phyloP scores from a whole-genome alignment of 176 grass and related monocot species.

The Saccharum officinarum region DNA sequence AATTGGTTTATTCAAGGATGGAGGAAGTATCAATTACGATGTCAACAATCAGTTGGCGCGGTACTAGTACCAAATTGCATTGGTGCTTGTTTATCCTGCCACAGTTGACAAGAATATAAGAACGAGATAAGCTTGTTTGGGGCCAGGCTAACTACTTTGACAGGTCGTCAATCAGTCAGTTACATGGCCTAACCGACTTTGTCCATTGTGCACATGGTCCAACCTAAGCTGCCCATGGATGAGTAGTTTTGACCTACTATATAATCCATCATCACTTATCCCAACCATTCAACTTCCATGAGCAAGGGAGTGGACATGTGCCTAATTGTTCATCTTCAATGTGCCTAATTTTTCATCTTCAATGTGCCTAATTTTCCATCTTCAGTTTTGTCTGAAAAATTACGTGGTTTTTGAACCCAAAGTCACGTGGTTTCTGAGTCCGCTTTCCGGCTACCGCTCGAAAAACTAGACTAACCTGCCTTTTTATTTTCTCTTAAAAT shows the following conservation, averaged over 20 bases:
- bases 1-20: too few species aligned
- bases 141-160: slow-evolving; percentile 21
- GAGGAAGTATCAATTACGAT: background rate
- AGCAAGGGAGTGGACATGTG: slow-evolving; percentile 11
- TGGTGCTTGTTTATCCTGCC: background rate
- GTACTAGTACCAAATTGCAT: background rate
- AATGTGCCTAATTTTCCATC: slow-evolving; percentile 11
- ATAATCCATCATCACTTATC: background rate
- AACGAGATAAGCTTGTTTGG: slow-evolving; percentile 12
- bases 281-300: slow-evolving; percentile 9
- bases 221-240: background rate
- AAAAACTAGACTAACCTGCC: too few species aligned
- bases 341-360: background rate
- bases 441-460: too few species aligned
- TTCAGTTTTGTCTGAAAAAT: background rate
- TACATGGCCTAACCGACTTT: slow-evolving; percentile 29
- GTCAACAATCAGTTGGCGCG: background rate
- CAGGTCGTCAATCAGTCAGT: background rate
- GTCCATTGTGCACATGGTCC: slow-evolving; percentile 10
- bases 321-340: background rate
- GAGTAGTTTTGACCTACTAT: background rate
- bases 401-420: too few species aligned
- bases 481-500: too few species aligned
- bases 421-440: too few species aligned
- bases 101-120: slow-evolving; percentile 11